A percentile compares a stretch with the other conserved stretches of the same genome.
phyloP scores from a whole-genome alignment of 2,329 filamentous ascomycete genomes.

The Neonectria coccinea region DNA sequence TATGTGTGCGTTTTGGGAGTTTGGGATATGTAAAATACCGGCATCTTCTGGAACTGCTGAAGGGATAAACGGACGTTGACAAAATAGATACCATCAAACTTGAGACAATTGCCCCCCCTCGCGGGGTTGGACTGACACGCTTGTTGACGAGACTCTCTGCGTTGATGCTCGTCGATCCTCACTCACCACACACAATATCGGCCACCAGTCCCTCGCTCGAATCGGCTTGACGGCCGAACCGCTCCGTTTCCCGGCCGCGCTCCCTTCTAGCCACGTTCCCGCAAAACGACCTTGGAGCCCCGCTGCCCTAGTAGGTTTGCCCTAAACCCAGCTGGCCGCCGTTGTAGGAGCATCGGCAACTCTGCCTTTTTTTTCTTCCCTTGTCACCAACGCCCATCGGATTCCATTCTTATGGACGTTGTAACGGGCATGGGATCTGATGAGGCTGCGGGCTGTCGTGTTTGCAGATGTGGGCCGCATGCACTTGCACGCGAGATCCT shows the following conservation, averaged over 20 bases:
- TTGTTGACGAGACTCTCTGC: not conserved
- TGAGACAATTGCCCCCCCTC: not conserved
- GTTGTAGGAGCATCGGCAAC: constrained; percentile 6
- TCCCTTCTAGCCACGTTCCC: constrained; percentile 4
- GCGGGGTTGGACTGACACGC: not conserved
- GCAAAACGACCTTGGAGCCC: constrained; percentile 8
- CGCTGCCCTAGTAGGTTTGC: constrained; percentile 24
- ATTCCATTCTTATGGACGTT: constrained; percentile 1
- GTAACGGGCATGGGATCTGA: not conserved
- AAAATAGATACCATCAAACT: constrained; percentile 6
- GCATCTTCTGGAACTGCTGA: not conserved
- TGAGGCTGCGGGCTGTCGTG: not conserved
- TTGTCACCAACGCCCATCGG: not conserved
- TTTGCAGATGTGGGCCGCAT: constrained; percentile 9
- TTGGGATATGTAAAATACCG: constrained; percentile 10
- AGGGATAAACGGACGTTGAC: not conserved
- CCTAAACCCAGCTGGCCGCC: constrained; percentile 13
- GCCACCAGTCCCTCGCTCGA: not conserved
- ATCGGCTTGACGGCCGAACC: constrained; percentile 9
- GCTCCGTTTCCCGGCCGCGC: constrained; percentile 6
- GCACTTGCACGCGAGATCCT: constrained; percentile 16
- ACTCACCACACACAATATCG: not conserved
- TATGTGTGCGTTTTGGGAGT: not conserved
- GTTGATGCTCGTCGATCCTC: not conserved
- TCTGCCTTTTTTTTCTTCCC: not conserved